Conservation (phyloP, 179 eudicot genomes). For the Nepenthes alata region DNA sequence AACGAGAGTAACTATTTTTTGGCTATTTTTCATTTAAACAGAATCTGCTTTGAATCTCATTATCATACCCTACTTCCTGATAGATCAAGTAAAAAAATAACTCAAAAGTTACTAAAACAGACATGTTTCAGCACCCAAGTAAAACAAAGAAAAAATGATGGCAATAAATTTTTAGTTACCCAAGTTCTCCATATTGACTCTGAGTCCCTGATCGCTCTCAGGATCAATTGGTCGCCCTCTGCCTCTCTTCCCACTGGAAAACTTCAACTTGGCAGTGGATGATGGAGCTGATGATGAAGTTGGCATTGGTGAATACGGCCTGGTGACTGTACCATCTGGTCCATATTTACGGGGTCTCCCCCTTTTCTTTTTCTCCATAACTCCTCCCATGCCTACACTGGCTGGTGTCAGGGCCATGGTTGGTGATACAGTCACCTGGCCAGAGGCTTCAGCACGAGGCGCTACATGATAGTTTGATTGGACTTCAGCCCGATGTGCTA, state of each 20-base stretch:
- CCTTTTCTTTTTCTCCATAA: conserved; percentile 52
- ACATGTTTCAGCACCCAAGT: neutral
- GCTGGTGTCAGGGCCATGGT: conserved; percentile 18
- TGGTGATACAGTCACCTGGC: conserved; percentile 16
- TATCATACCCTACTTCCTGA: too few species aligned
- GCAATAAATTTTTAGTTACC: conserved; percentile 16
- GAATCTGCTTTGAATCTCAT: too few species aligned
- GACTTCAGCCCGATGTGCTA: conserved; percentile 21
- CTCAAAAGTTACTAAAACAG: neutral
- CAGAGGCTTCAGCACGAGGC: conserved; percentile 19
- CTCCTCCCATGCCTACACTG: conserved; percentile 17
- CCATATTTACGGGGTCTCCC: conserved; percentile 64
- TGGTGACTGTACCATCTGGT: conserved; percentile 31
- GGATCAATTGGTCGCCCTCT: conserved; percentile 25
- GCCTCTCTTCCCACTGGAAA: conserved; percentile 23
- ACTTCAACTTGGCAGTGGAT: conserved; percentile 11
- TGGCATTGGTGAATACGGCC: conserved; percentile 28
- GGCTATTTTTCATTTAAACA: too few species aligned
- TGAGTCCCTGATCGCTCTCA: conserved; percentile 28
- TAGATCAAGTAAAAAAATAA: neutral
- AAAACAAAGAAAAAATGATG: too few species aligned
- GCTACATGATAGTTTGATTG: too few species aligned
- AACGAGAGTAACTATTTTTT: too few species aligned
- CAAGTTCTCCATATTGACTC: conserved; percentile 21
- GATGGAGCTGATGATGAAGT: conserved; percentile 38